A percentile compares a stretch with the other conserved stretches of the same genome.
These are phyloP conservation scores for Wallacemonas collosoma DNA, from an alignment of 208 protist species.

Conservation along the genomic window DNA sequence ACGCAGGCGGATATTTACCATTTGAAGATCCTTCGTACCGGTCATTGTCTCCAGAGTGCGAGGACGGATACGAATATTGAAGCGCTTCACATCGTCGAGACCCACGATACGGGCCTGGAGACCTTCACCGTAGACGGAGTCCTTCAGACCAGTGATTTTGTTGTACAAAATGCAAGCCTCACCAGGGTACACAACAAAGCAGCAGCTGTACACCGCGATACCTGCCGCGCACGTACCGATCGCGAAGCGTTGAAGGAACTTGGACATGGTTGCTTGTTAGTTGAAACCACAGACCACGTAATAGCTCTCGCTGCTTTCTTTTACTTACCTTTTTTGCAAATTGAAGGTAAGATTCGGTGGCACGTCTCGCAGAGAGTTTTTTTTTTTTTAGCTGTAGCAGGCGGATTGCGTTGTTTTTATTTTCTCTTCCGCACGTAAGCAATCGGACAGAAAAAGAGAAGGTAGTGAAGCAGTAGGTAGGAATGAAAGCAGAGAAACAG, in stretches of 20 bases:
- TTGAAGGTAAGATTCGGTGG: too few relatives aligned
- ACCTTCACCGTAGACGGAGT: constrained; percentile 90
- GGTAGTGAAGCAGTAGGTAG: too few relatives aligned
- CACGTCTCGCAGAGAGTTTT: too few relatives aligned
- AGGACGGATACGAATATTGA: constrained; percentile 95
- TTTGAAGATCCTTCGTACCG: constrained; percentile 93
- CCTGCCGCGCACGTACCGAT: constrained; percentile 65
- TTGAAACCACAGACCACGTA: not conserved
- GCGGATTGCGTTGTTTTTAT: too few relatives aligned
- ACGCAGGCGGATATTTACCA: constrained; percentile 93
- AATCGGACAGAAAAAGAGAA: too few relatives aligned
- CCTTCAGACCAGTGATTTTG: constrained; percentile 88
- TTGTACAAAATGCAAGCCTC: constrained; percentile 93
- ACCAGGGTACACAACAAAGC: constrained; percentile 91
- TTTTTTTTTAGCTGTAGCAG: too few relatives aligned
- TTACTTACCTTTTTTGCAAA: too few relatives aligned
- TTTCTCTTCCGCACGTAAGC: too few relatives aligned
- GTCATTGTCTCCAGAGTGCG: constrained; percentile 92
- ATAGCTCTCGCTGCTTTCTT: too few relatives aligned
- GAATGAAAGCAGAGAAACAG: too few relatives aligned
- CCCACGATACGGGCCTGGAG: constrained; percentile 92
- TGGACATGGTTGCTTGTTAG: constrained; percentile 39
- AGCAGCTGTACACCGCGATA: constrained; percentile 87
- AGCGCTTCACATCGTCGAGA: constrained; percentile 96
- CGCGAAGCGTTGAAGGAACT: constrained; percentile 62